Conservation (phyloP, 1,139 yeast species). For the Candida sp. region DNA sequence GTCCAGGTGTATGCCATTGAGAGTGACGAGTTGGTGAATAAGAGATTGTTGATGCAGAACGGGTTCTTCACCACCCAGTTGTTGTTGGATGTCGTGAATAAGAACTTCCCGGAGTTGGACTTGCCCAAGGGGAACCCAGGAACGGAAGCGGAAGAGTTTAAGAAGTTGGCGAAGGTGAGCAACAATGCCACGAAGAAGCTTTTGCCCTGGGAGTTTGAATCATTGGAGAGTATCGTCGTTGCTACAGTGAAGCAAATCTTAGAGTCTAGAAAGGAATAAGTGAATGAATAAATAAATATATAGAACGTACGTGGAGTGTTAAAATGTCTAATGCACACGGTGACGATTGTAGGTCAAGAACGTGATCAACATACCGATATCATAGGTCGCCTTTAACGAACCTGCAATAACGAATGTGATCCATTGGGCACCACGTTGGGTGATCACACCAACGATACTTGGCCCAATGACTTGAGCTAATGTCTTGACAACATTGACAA, state of each 20-base stretch:
- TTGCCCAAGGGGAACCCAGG: constrained; percentile 35
- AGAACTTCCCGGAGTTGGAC: constrained; percentile 28
- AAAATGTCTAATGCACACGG: constrained; percentile 18
- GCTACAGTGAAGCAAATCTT: constrained; percentile 49
- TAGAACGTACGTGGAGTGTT: neutral
- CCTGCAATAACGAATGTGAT: constrained; percentile 44
- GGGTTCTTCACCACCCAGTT: constrained; percentile 36
- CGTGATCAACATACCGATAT: constrained; percentile 39
- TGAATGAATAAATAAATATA: neutral
- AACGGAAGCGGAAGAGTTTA: constrained; percentile 21
- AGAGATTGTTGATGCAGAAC: constrained; percentile 29
- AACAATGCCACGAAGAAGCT: constrained; percentile 29
- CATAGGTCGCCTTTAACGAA: constrained; percentile 39
- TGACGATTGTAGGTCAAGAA: constrained; percentile 35
- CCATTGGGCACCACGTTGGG: constrained; percentile 40
- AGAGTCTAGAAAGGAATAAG: constrained; percentile 5
- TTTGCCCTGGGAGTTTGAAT: constrained; percentile 31
- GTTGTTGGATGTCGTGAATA: constrained; percentile 34
- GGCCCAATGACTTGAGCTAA: constrained; percentile 46
- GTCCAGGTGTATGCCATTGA: constrained; percentile 39
- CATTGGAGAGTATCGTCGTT: constrained; percentile 32
- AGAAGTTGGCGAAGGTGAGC: constrained; percentile 21
- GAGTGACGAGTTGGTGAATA: constrained; percentile 23
- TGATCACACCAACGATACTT: constrained; percentile 36
- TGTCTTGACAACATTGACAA: constrained; percentile 48